Base-by-base conservation (phyloP, 352 stramenopile genomes). In the Globisporangium echinulatum region DNA sequence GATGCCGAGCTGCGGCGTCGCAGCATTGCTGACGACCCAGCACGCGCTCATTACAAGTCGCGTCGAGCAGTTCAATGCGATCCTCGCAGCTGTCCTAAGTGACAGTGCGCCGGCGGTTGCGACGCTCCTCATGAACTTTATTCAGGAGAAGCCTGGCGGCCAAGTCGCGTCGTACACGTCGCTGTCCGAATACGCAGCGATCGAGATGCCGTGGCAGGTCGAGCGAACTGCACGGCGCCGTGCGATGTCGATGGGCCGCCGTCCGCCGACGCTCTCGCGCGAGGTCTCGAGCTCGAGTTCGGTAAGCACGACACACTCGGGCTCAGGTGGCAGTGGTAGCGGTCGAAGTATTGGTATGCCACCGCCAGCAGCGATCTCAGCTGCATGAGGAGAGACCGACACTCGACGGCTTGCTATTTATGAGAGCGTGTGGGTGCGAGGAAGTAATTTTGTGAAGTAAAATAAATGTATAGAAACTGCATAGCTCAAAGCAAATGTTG, bases 51-150 rank as follows among this genome's bases (percentile, higher is more conserved):
- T 92, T 57, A 73, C 79, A 46, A 66, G 79, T 63, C 77, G 82
- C 54, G 81, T 88, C 47, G 56, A 82, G 51, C 69, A 79, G 58
- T 92, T 92, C 62, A 90, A 92, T 62, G 61, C 70, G 51, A 85
- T 89, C 19, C 52, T 90, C 49, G 78, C 81, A 1, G 82, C 82
- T 3, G 80, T 84, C 19, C 74, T 92, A 65, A 85, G 77, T 50
- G 79, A 89, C 64, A 74, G 69, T 47, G 87, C 76, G 6, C 70
- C 61, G 14, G 64, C 74, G 7, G 82, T 92, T 55, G 75, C 78
- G 17, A 74, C 66, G n/a, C 54, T 82, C 62, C 71, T 92, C 42
- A 85, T 79, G 71, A 80, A 79, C 50, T 90, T 92, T 52, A 88
- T 92, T 55, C 79, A 92, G 59, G 79, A 92, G 61, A 87, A 87